Percentiles rank a stretch among this genome's conserved stretches.
Conservation (phyloP, 176 grass and related monocot species). For the Bothriochloa decipiens region DNA sequence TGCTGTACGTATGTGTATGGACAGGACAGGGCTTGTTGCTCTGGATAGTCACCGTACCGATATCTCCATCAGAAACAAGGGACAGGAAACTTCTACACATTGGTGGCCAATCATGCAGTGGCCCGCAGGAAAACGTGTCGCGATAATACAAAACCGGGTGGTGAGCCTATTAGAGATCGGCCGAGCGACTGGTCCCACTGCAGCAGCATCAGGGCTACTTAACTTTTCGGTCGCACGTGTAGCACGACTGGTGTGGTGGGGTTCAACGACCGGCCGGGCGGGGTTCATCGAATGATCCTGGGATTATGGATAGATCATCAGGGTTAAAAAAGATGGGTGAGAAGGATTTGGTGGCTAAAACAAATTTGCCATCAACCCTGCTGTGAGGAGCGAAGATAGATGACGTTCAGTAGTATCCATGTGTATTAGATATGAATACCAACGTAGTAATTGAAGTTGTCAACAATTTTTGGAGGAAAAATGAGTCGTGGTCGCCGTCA, state of each 20-base stretch:
- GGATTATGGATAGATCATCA: background rate
- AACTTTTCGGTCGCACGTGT: slow-evolving; percentile 35
- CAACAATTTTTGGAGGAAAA: no score
- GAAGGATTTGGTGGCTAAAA: background rate
- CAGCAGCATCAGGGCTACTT: background rate
- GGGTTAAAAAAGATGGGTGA: background rate
- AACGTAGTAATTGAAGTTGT: no score
- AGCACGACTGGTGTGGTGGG: slow-evolving; percentile 22
- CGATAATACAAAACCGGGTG: background rate
- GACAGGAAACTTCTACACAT: slow-evolving; percentile 2
- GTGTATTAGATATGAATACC: no score
- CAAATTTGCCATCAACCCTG: background rate
- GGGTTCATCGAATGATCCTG: background rate
- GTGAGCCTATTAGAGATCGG: background rate
- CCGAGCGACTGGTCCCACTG: background rate
- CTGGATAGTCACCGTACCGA: background rate
- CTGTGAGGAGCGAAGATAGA: background rate
- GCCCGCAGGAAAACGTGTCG: slow-evolving; percentile 31
- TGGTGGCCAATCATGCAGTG: background rate
- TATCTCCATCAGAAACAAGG: slow-evolving; percentile 31
- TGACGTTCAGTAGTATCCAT: background rate
- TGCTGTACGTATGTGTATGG: background rate
- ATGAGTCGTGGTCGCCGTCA: no score
- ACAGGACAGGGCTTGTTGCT: background rate
- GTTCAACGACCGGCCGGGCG: background rate